Conservation (phyloP, 176 grass and related monocot species). For the Rhynchospora breviuscula region DNA sequence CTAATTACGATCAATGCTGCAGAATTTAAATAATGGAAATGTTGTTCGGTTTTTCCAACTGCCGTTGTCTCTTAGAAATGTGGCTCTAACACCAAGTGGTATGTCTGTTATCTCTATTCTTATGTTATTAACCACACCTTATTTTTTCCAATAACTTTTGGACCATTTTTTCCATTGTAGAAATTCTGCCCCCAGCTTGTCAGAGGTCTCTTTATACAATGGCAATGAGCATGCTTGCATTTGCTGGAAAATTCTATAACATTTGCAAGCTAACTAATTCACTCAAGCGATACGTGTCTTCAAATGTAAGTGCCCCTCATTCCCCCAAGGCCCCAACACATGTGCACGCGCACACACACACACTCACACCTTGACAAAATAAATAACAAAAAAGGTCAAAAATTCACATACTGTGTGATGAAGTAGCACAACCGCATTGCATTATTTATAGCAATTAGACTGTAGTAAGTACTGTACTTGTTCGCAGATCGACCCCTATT, state of each 20-base stretch:
- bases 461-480: constrained; percentile 1
- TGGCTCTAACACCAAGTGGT: constrained; percentile 58
- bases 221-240: constrained; percentile 68
- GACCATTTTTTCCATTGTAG: constrained; percentile 39
- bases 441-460: not conserved
- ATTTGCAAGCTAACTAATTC: constrained; percentile 54
- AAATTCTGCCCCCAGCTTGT: constrained; percentile 56
- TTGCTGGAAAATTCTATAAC: constrained; percentile 73
- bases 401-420: not conserved
- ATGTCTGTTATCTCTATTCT: constrained; percentile 21
- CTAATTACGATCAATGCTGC: constrained; percentile 26
- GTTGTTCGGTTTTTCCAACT: constrained; percentile 70
- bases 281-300: constrained; percentile 42
- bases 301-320: constrained; percentile 45
- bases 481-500: constrained; percentile 79
- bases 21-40: constrained; percentile 63
- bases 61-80: constrained; percentile 67
- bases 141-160: constrained; percentile 16
- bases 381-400: not conserved
- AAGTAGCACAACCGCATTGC: not conserved
- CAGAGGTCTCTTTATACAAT: constrained; percentile 68
- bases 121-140: not conserved
- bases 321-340: not conserved
- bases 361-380: not conserved
- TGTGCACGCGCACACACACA: no score